Conservation (phyloP, 2,329 filamentous ascomycete species). For the Plectosphaerella sp. region DNA sequence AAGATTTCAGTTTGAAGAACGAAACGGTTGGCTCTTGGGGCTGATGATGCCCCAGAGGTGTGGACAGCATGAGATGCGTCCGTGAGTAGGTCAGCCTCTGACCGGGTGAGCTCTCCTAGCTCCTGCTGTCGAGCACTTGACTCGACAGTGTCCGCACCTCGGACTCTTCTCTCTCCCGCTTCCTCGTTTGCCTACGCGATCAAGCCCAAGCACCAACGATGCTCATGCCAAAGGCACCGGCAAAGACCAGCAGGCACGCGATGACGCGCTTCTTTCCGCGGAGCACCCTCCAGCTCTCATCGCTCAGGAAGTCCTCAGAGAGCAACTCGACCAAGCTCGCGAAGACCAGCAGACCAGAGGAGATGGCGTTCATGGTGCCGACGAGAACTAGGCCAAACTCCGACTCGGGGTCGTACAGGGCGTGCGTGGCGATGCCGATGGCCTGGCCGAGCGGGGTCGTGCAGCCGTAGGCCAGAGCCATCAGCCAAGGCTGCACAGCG, state of each 20-base stretch:
- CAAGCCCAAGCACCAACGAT: conserved; percentile 61
- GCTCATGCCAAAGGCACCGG: conserved; percentile 58
- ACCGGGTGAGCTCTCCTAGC: no score
- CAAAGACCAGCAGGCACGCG: conserved; percentile 53
- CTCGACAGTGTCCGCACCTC: neutral
- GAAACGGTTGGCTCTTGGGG: no score
- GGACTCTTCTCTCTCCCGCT: neutral
- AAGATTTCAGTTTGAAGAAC: no score
- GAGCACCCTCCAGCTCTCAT: conserved; percentile 56
- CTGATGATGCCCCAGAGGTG: no score
- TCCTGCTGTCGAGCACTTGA: no score
- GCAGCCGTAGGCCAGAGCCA: conserved; percentile 54
- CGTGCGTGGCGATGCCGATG: conserved; percentile 65
- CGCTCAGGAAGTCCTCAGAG: conserved; percentile 66
- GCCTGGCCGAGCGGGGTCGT: conserved; percentile 71
- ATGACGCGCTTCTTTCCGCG: conserved; percentile 47
- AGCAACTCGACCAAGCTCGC: conserved; percentile 68
- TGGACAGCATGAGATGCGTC: no score
- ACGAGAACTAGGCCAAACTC: conserved; percentile 65
- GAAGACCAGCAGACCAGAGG: conserved; percentile 66
- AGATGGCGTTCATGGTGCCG: conserved; percentile 71
- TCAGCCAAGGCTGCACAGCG: conserved; percentile 48
- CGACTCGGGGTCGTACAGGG: conserved; percentile 63
- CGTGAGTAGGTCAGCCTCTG: no score
- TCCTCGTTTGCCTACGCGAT: neutral